Evolutionary conservation across 2,329 filamentous ascomycete genomes (phyloP), one percentile per base, ranked within the genome.

Genomic region (Podosphaera leucotricha): DNA sequence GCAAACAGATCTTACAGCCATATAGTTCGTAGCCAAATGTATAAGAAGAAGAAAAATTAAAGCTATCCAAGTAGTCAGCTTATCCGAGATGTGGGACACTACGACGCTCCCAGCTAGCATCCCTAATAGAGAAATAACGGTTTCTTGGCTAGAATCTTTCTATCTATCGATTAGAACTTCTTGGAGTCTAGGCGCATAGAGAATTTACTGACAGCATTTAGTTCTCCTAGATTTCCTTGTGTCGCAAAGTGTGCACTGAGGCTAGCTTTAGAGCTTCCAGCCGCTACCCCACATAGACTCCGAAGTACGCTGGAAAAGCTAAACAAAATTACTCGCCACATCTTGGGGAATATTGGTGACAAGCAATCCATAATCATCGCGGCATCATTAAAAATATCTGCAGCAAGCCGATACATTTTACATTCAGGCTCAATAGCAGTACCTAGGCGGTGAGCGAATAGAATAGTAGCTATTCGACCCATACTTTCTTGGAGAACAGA

Each of bases 81-180:
- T 74, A 41, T 77, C 74, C 43, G 80, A 72, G 19, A 94, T 73
- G 49, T 72, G 66, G 28, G 80, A 79, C 16, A 95, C 81, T 13
- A 93, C 75, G 2, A 92, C 47, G 41, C 78, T 90, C 0, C 90
- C 90, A 13, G 71, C 73, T 43, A 93, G 67, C 72, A 95, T 85
- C 2, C 90, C 90, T 28, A 93, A 49, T 21, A 95, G 66, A 2
- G 83, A 87, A 46, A 98, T 82, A 18, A 93, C 75, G 0, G 87
- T 95, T 62, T 95, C 90, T 62, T 95, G 90, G 51, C 82, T 92
- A 11, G 85, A 85, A 58, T 95, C 87, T 70, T 93, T 77, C 56
- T 60, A 19, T 38, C 15, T 41, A n/a, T 30, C 8, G 40, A 11
- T 38, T 41, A 20, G 21, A 35, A 37, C 7, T 16, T 36, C 21